Conservation (phyloP, 768 basidiomycete species). For the Jaapia argillacea region DNA sequence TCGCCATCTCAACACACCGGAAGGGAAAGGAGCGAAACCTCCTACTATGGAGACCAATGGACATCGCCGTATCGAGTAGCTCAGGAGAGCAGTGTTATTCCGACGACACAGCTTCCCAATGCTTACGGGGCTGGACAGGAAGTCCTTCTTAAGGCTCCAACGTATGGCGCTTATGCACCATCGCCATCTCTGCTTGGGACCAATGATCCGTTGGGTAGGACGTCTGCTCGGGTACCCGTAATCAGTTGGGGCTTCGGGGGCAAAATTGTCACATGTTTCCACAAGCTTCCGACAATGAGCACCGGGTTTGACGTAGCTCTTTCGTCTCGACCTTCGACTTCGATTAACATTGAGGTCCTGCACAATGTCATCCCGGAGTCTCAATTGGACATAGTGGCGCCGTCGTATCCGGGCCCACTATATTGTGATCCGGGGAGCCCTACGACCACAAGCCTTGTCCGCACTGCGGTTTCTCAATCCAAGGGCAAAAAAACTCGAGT, state of each 20-base stretch:
- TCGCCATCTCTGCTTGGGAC: slow-evolving; percentile 76
- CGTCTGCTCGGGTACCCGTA: slow-evolving; percentile 64
- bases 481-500: slow-evolving; percentile 84
- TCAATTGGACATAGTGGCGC: slow-evolving; percentile 40
- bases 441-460: slow-evolving; percentile 51
- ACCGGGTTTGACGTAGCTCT: slow-evolving; percentile 75
- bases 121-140: slow-evolving; percentile 2
- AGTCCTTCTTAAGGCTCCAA: slow-evolving; percentile 19
- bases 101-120: neutral
- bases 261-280: slow-evolving; percentile 82
- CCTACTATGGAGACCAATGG: slow-evolving; percentile 2
- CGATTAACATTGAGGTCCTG: slow-evolving; percentile 57
- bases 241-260: slow-evolving; percentile 94
- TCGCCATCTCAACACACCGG: slow-evolving; percentile 6
- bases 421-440: slow-evolving; percentile 65
- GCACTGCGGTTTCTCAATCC: slow-evolving; percentile 42
- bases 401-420: slow-evolving; percentile 79
- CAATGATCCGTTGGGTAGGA: slow-evolving; percentile 74
- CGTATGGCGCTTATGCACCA: slow-evolving; percentile 62
- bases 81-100: neutral
- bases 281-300: slow-evolving; percentile 51
- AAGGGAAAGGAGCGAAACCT: slow-evolving; percentile 8
- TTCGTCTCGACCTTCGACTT: slow-evolving; percentile 58
- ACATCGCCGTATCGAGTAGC: no score
- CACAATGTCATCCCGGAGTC: slow-evolving; percentile 64